Base-by-base conservation (phyloP, 140 eudicot species). In the Flaveria floridana region DNA sequence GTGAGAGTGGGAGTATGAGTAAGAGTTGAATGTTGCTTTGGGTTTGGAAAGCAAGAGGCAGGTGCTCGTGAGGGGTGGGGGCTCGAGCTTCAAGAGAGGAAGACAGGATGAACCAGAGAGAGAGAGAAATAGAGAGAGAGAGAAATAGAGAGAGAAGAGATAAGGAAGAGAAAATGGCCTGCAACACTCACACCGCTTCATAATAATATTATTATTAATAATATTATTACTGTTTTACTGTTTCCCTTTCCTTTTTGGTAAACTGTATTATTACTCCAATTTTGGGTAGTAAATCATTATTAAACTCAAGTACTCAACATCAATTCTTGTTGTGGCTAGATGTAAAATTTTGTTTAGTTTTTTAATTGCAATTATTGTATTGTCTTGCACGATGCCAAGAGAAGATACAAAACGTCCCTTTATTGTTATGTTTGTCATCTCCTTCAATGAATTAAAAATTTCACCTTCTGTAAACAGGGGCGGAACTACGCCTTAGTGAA, bases 81-180 rank as follows among this genome's bases (percentile, higher is more conserved):
- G 89, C 91, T 79, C 91, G 67, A 84, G 87, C 86, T 83, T 83
- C 86, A 79, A 87, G 86, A 79, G 86, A 80, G 89, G 83, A 84
- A 75, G 86, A 79, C 72, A 67, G 76, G 86, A 73, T 72, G 83
- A 70, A 73, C 50, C 12, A 44, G 76, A 75, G 70, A 67, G 18
- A 48, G 71, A 59, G 78, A 61, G 13, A 52, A 74, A n/a, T n/a
- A n/a, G n/a, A n/a, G n/a, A 44, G 76, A 75, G 70, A 67, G 18
- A 48, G 71, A 59, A n/a, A n/a, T n/a, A 67, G 78, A 61, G 71
- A 59, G 78, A 61, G 14, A 52, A 74, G 16, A 86, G 88, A 79
- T 81, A 85, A 85, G 87, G 87, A 71, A 67, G 81, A 74, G 61
- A 51, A 23, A 67, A 61, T 55, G 75, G 64, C 21, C 59, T 52